Percentiles rank a stretch among this genome's conserved stretches.
These are phyloP conservation scores for Ophiostoma piceae DNA, from an alignment of 2,329 filamentous ascomycete genomes.

Conservation along the genomic window DNA sequence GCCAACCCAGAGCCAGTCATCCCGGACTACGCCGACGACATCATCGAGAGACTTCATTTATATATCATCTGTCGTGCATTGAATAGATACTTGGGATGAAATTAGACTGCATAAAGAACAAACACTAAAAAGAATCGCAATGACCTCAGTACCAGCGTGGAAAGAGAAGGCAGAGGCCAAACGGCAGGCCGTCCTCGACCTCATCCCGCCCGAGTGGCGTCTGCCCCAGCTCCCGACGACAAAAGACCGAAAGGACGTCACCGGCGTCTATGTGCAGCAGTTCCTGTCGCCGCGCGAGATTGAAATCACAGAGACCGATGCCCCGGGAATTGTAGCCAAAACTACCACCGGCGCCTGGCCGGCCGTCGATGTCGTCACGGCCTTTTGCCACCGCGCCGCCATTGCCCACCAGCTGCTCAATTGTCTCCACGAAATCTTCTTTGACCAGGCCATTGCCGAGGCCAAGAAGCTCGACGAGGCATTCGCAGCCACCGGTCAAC, in stretches of 20 bases:
- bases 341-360: neutral
- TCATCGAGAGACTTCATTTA: neutral
- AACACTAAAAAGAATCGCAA: neutral
- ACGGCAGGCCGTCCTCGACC: conserved; percentile 21
- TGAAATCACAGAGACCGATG: conserved; percentile 19
- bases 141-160: conserved; percentile 13
- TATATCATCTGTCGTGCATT: neutral
- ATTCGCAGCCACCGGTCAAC: conserved; percentile 30
- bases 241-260: conserved; percentile 3
- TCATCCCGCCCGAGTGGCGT: conserved; percentile 20
- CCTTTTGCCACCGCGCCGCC: conserved; percentile 24
- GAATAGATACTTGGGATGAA: neutral
- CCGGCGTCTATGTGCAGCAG: neutral
- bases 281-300: conserved; percentile 4
- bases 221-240: conserved; percentile 17
- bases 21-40: neutral
- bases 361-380: conserved; percentile 24
- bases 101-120: neutral
- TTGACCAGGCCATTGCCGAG: conserved; percentile 33
- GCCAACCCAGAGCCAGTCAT: neutral
- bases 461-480: conserved; percentile 35
- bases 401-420: conserved; percentile 32
- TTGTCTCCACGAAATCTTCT: conserved; percentile 42
- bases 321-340: neutral
- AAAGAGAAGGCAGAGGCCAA: conserved; percentile 21